These are phyloP conservation scores for Marvania coccoides DNA, from an alignment of 139 green algal species.

Conservation along the genomic window DNA sequence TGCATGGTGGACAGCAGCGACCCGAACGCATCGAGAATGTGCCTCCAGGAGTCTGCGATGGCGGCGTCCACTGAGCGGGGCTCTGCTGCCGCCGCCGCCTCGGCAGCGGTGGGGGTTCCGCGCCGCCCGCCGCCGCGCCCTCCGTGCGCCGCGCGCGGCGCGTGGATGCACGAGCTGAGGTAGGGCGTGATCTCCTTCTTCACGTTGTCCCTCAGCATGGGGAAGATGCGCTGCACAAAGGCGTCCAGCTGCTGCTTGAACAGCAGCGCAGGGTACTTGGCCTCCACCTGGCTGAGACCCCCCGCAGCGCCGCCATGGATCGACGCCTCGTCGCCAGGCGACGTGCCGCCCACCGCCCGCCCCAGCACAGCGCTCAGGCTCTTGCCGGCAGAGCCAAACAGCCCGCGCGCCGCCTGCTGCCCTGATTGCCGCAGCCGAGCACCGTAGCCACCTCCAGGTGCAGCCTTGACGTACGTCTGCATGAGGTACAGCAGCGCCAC, in stretches of 20 bases:
- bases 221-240: conserved; percentile 98
- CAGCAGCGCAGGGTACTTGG: conserved; percentile 97
- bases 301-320: conserved; percentile 77
- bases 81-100: not conserved
- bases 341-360: conserved; percentile 17
- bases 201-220: conserved; percentile 95
- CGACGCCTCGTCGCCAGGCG: conserved; percentile 58
- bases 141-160: conserved; percentile 33
- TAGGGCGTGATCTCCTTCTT: conserved; percentile 90
- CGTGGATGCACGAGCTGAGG: conserved; percentile 80
- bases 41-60: conserved; percentile 48
- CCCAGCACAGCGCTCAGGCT: not conserved
- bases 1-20: conserved; percentile 73
- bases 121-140: conserved; percentile 4
- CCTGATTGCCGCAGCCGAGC: conserved; percentile 17
- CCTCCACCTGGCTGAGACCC: conserved; percentile 77
- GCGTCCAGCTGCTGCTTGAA: conserved; percentile 99
- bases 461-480: conserved; percentile 89
- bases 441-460: conserved; percentile 36
- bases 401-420: conserved; percentile 23
- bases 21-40: conserved; percentile 82
- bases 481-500: conserved; percentile 93
- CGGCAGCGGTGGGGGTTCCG: not conserved
- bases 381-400: conserved; percentile 28
- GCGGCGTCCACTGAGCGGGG: not conserved